Evolutionary conservation across 768 basidiomycete species (phyloP).

Genomic region (Xerocomellus intermedius): DNA sequence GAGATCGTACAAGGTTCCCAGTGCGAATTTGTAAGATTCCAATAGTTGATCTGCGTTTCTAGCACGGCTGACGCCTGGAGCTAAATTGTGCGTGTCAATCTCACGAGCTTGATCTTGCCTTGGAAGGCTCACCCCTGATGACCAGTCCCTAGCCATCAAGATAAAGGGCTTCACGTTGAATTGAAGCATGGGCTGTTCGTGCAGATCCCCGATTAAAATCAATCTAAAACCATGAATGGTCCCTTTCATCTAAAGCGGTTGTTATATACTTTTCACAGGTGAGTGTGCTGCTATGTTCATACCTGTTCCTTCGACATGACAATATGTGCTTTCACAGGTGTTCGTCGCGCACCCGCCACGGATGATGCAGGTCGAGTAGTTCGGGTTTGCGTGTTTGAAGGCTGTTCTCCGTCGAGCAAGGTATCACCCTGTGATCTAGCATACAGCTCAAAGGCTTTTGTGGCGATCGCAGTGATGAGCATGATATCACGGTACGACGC

Average conservation of each 20-base stretch:
- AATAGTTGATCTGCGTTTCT: constrained; percentile 85
- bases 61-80: constrained; percentile 81
- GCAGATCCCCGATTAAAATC: constrained; percentile 89
- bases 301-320: constrained; percentile 85
- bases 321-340: constrained; percentile 41
- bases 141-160: constrained; percentile 88
- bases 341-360: constrained; percentile 5
- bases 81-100: constrained; percentile 39
- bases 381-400: constrained; percentile 8
- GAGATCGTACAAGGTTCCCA: constrained; percentile 84
- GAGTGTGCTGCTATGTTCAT: constrained; percentile 12
- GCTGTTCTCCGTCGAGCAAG: constrained; percentile 1
- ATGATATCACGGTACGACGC: constrained; percentile 95
- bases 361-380: constrained; percentile 4
- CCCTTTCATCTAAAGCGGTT: constrained; percentile 62
- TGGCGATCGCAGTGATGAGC: constrained; percentile 82
- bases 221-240: constrained; percentile 90
- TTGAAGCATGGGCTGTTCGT: constrained; percentile 94
- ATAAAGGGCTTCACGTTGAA: constrained; percentile 83
- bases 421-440: constrained; percentile 36
- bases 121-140: constrained; percentile 63
- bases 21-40: constrained; percentile 96
- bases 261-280: constrained; percentile 1
- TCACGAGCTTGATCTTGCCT: neutral
- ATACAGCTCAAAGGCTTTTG: constrained; percentile 84